Base-by-base conservation (phyloP, 2,329 filamentous ascomycete genomes). In the Penicillium sp. region DNA sequence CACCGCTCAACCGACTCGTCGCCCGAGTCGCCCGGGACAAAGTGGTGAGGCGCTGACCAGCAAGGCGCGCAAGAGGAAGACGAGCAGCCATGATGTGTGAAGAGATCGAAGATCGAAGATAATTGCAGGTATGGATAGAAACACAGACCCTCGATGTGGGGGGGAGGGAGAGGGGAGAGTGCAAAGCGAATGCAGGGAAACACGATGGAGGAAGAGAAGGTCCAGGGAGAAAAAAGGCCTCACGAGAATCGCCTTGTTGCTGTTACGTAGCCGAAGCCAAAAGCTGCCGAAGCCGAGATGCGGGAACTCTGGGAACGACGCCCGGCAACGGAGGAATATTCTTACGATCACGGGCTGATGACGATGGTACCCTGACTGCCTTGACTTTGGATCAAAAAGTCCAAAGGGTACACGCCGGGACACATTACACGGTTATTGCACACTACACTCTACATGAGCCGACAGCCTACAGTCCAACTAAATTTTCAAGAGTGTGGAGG, bases 31-130 rank as follows among this genome's bases (percentile, higher is more conserved):
- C 54, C 38, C 63, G 62, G 52, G 63, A 47, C 52, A 65, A 48
- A 55, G 57, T 53, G 43, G 60, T 60, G 52, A 68, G 46, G 41
- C 57, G 57, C 50, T 68, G 66, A 50, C 50, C 61, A 34, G 66
- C 59, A 45, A 69, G 59, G 57, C 63, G 66, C 45, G 58, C 53
- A 39, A 70, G 51, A 47, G 68, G 63, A 55, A 71, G 60, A 54
- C 69, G 66, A 63, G 65, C 64, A 60, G 67, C 64, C 69, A 72
- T 72, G 52, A 45, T 63, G 44, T 58, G 44, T 44, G 32, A 13
- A 45, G 36, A 13, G 41, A 52, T 34, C 26, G 24, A 45, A 48
- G 43, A 45, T 26, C 33, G 36, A 39, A 39, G 24, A 34, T n/a
- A 29, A 47, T 29, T 9, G 18, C 27, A 38, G 33, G 9, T 32